Conservation (phyloP, 2,329 filamentous ascomycete species). For the Nothopassalora personata region DNA sequence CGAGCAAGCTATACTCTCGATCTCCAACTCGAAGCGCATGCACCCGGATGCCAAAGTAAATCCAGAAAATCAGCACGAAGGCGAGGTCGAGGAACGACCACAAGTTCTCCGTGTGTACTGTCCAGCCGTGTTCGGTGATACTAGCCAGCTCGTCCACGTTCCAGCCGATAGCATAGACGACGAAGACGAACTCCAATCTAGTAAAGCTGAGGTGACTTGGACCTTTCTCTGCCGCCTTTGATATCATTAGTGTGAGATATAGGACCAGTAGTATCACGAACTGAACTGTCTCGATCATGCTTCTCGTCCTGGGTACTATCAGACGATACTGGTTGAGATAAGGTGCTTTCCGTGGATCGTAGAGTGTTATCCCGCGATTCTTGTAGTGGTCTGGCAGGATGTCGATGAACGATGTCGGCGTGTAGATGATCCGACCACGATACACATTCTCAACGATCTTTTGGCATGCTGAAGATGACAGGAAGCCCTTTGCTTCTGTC, state of each 20-base stretch:
- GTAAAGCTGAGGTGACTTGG: slow-evolving; percentile 35
- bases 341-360: slow-evolving; percentile 69
- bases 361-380: slow-evolving; percentile 72
- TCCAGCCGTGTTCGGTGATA: slow-evolving; percentile 69
- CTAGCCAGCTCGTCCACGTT: slow-evolving; percentile 71
- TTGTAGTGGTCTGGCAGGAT: slow-evolving; percentile 85
- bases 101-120: slow-evolving; percentile 79
- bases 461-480: slow-evolving; percentile 72
- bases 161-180: slow-evolving; percentile 73
- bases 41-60: slow-evolving; percentile 63
- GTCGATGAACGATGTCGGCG: slow-evolving; percentile 73
- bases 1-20: slow-evolving; percentile 34
- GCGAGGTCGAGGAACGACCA: slow-evolving; percentile 83
- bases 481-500: slow-evolving; percentile 72
- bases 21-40: slow-evolving; percentile 54
- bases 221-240: slow-evolving; percentile 51
- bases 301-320: slow-evolving; percentile 73
- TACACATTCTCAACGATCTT: slow-evolving; percentile 81
- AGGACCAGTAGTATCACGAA: slow-evolving; percentile 64
- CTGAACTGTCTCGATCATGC: slow-evolving; percentile 67
- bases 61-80: slow-evolving; percentile 65
- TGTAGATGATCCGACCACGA: slow-evolving; percentile 73
- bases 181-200: slow-evolving; percentile 60
- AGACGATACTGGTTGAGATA: slow-evolving; percentile 80
- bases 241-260: slow-evolving; percentile 68